These are phyloP conservation scores for Tolypocladium capitatum DNA, from an alignment of 2,329 filamentous ascomycete species.

Conservation along the genomic window DNA sequence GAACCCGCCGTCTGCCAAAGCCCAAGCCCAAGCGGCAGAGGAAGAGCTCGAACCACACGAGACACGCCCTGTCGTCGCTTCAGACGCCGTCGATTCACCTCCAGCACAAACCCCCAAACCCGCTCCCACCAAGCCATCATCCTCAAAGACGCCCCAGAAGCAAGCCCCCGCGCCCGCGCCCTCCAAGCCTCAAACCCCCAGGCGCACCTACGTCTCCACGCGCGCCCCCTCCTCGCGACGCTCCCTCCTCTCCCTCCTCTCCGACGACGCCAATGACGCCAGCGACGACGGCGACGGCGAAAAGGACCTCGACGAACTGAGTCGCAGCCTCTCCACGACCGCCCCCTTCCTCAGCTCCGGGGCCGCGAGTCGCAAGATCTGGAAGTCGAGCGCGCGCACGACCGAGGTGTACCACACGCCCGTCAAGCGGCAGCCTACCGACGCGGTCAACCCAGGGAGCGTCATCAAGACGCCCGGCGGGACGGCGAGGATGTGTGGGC, in stretches of 20 bases:
- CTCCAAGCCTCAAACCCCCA: constrained; percentile 13
- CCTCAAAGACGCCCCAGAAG: neutral
- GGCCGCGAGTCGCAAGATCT: constrained; percentile 10
- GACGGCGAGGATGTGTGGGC: constrained; percentile 36
- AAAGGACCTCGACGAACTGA: constrained; percentile 14
- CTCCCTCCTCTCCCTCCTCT: constrained; percentile 29
- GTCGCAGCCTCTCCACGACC: constrained; percentile 3
- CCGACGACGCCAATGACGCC: constrained; percentile 17
- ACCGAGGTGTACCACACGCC: constrained; percentile 15
- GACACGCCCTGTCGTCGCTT: neutral
- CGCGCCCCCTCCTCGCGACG: constrained; percentile 16
- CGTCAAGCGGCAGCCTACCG: constrained; percentile 8
- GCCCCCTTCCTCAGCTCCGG: constrained; percentile 7
- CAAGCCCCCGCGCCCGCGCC: neutral
- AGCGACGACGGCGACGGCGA: constrained; percentile 17
- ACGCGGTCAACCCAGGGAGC: constrained; percentile 11
- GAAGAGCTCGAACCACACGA: neutral
- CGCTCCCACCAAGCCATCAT: constrained; percentile 7
- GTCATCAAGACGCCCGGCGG: constrained; percentile 35
- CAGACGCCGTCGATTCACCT: neutral
- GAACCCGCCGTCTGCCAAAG: neutral
- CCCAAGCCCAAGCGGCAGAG: neutral
- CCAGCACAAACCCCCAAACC: neutral
- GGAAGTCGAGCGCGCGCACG: constrained; percentile 16
- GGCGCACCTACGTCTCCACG: constrained; percentile 11